Base-by-base conservation (phyloP, 2,329 filamentous ascomycete genomes). In the Trichoderma koningiopsis region DNA sequence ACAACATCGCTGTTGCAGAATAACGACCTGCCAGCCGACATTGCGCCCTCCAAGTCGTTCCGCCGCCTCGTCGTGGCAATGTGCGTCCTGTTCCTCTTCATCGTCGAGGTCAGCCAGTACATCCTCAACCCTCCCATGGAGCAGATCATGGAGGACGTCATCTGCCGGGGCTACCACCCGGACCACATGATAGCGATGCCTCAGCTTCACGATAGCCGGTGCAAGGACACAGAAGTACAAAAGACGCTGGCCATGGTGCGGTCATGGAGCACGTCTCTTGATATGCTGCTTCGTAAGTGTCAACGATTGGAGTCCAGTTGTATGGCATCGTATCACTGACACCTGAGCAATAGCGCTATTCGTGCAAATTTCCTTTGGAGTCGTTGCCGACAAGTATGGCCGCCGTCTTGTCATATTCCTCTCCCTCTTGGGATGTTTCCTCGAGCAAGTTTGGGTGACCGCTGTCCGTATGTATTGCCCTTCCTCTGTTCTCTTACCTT, bases 121-220 rank as follows among this genome's bases (percentile, higher is more conserved):
- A 74, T 77, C 67, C 79, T 75, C 71, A 79, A 66, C 24, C 79
- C 85, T 4, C 84, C 86, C 0, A 74, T 77, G 56, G 84, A 82
- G 61, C 82, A 84, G 65, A 81, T 88, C 62, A 81, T 85, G 72
- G 87, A 89, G 74, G 80, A 82, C 63, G 81, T 87, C 57, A 82
- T 87, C 56, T 89, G 87, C 75, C 82, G 83, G 29, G 73, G 79
- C 19, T 80, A 83, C 70, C 85, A 83, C 71, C 81, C 83, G 5
- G 77, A 81, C 2, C 76, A 81, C 56, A 73, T 79, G 29, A 75
- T 81, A 0, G 72, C 72, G 37, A 72, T 71, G 57, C 64, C 70
- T 56, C 73, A 63, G 3, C 70, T 76, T 74, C 63, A 76, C 2
- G 84, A 86, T 68, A 74, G 78, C 56, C 77, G 80, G 6, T 88